Evolutionary conservation across 495 filamentous ascomycete species (phyloP).

Genomic region (Aspergillus conjunctus): DNA sequence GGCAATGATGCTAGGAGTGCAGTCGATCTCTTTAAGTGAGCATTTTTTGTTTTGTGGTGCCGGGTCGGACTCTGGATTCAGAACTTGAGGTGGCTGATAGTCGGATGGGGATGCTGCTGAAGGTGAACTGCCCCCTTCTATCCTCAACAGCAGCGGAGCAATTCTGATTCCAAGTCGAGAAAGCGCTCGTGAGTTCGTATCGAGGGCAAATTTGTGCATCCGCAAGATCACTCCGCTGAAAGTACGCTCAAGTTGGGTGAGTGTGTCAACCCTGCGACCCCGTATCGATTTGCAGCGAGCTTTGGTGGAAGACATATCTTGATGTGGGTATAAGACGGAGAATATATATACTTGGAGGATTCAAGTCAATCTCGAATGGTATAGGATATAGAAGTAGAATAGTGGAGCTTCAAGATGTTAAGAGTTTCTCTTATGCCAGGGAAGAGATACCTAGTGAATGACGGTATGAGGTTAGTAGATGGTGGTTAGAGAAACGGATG

Average conservation of each 20-base stretch:
- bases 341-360: no score
- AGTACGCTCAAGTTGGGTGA: background rate
- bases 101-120: background rate
- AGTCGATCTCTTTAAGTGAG: no score
- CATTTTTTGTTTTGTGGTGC: no score
- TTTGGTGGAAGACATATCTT: background rate
- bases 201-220: background rate
- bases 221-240: background rate
- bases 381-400: no score
- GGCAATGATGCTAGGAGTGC: no score
- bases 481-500: no score
- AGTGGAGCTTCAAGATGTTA: no score
- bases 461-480: no score
- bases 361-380: no score
- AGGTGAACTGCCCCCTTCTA: background rate
- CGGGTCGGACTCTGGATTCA: background rate
- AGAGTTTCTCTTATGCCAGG: no score
- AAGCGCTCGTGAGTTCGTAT: background rate
- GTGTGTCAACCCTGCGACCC: background rate
- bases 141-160: background rate
- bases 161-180: background rate
- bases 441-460: no score
- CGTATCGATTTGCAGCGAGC: background rate
- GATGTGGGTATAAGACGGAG: background rate
- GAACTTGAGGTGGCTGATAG: background rate